Conservation (phyloP, 805 yeast genomes). For the Wickerhamomyces ciferrii region DNA sequence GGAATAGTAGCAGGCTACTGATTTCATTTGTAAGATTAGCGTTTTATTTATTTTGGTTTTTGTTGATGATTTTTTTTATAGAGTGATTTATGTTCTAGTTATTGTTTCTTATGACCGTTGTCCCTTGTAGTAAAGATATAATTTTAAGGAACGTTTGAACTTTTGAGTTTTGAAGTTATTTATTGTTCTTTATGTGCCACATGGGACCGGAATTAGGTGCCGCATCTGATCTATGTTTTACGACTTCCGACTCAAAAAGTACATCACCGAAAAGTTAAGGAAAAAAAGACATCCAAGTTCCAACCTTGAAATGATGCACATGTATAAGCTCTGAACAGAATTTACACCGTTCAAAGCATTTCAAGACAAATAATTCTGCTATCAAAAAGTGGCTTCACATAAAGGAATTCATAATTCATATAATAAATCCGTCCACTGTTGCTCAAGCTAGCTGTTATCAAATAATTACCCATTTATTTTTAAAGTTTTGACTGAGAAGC, state of each 20-base stretch:
- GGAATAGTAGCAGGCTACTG: constrained; percentile 14
- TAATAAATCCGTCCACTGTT: too few relatives aligned
- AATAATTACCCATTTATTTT: neutral
- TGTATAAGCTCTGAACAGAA: neutral
- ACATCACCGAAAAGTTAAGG: neutral
- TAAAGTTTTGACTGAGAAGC: neutral
- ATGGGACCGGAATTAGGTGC: neutral
- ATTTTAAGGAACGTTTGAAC: too few relatives aligned
- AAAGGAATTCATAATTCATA: too few relatives aligned
- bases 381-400: too few relatives aligned
- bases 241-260: neutral
- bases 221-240: neutral
- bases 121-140: too few relatives aligned
- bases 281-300: neutral
- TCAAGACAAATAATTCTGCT: neutral
- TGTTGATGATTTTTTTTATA: neutral
- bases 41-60: neutral
- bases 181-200: neutral
- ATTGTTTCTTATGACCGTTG: too few relatives aligned
- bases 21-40: neutral
- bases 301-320: neutral
- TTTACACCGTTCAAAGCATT: neutral
- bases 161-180: too few relatives aligned
- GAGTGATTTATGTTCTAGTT: too few relatives aligned
- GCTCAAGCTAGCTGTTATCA: too few relatives aligned